Percentiles rank a stretch among this genome's conserved stretches.
phyloP scores from a whole-genome alignment of 345 rosid genomes.

The Hibiscus tridactylites region DNA sequence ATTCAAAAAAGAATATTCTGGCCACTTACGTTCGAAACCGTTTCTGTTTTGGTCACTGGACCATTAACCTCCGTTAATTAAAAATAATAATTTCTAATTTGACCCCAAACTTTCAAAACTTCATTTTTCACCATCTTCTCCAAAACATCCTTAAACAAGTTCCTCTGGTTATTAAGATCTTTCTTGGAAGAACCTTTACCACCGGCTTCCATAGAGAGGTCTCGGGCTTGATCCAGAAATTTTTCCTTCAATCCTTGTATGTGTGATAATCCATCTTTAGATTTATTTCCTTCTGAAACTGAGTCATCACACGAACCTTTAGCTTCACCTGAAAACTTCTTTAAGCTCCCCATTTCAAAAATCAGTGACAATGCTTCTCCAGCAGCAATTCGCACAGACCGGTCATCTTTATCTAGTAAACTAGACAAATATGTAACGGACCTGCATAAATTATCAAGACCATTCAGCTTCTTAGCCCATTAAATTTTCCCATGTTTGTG shows the following conservation, averaged over 20 bases:
- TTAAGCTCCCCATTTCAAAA: constrained; percentile 61
- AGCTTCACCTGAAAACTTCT: constrained; percentile 46
- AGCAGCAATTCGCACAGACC: constrained; percentile 83
- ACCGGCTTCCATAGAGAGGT: constrained; percentile 29
- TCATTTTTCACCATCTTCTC: no score
- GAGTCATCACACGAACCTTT: constrained; percentile 2
- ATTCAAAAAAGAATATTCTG: no score
- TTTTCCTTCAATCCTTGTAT: neutral
- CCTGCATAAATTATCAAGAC: constrained; percentile 33
- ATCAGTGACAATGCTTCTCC: constrained; percentile 84
- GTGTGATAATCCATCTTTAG: no score
- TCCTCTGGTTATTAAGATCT: constrained; percentile 79
- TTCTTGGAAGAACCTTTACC: constrained; percentile 92
- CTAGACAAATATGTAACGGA: constrained; percentile 56
- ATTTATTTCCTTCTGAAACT: constrained; percentile 27
- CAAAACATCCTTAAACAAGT: constrained; percentile 67
- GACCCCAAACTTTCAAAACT: no score
- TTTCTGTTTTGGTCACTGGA: no score
- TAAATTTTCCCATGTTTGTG: neutral
- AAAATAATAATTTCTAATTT: no score
- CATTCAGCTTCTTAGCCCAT: neutral
- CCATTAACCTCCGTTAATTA: no score
- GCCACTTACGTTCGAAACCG: no score
- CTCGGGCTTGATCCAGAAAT: constrained; percentile 52
- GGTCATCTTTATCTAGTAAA: constrained; percentile 78